A percentile compares a stretch with the other conserved stretches of the same genome.
Evolutionary conservation across 352 stramenopile species (phyloP).

Genomic region (Globisporangium parvum): DNA sequence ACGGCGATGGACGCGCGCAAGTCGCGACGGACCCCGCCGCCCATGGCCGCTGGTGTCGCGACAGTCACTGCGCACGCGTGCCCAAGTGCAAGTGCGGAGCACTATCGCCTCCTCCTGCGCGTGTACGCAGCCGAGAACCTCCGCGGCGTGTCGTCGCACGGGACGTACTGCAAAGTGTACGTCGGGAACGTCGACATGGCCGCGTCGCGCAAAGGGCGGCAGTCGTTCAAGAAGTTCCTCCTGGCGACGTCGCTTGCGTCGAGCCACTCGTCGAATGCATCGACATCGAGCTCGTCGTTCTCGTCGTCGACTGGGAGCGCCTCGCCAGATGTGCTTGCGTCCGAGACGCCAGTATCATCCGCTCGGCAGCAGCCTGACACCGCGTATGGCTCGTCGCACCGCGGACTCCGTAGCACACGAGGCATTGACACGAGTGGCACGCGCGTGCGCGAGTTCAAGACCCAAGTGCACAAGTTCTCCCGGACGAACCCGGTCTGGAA

Average conservation of each 20-base stretch:
- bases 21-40: slow-evolving; percentile 4
- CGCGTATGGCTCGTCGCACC: no score
- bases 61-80: neutral
- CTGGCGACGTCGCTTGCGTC: neutral
- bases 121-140: slow-evolving; percentile 58
- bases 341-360: neutral
- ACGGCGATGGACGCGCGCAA: slow-evolving; percentile 14
- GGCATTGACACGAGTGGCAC: slow-evolving; percentile 4
- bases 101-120: slow-evolving; percentile 49
- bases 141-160: slow-evolving; percentile 56
- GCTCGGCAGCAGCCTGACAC: no score
- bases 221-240: slow-evolving; percentile 19
- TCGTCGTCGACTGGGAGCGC: slow-evolving; percentile 1
- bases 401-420: no score
- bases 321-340: slow-evolving; percentile 2
- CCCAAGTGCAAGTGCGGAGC: neutral
- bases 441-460: slow-evolving; percentile 52
- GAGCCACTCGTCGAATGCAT: slow-evolving; percentile 4
- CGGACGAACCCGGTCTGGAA: slow-evolving; percentile 57
- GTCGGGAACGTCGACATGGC: slow-evolving; percentile 50
- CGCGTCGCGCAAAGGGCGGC: slow-evolving; percentile 12
- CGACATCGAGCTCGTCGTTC: slow-evolving; percentile 2
- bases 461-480: slow-evolving; percentile 51
- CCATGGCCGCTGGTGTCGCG: slow-evolving; percentile 1
- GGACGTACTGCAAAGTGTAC: slow-evolving; percentile 70